These are phyloP conservation scores for Entomortierella lignicola DNA, from an alignment of 192 early-diverging fungal species.

Conservation along the genomic window DNA sequence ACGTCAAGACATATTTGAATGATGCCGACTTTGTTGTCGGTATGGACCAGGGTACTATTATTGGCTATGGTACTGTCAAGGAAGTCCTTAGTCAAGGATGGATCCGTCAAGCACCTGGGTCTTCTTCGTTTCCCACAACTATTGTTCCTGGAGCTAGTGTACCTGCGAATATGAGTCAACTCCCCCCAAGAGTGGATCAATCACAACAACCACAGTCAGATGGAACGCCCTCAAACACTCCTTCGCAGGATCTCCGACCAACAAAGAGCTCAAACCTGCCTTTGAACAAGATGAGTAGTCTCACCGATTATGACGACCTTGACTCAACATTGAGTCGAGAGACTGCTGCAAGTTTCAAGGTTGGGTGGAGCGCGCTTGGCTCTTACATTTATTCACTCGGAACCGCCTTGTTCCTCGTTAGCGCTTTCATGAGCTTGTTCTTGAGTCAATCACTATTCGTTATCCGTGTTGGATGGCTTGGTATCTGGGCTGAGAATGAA, in stretches of 20 bases:
- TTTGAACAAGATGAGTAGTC: slow-evolving; percentile 45
- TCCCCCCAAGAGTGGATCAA: slow-evolving; percentile 9
- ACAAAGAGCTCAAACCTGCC: slow-evolving; percentile 43
- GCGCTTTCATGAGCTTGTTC: slow-evolving; percentile 38
- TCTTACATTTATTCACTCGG: slow-evolving; percentile 47
- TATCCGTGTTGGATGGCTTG: slow-evolving; percentile 43
- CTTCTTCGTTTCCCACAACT: slow-evolving; percentile 38
- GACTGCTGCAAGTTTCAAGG: slow-evolving; percentile 44
- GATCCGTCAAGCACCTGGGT: slow-evolving; percentile 50
- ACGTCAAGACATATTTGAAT: slow-evolving; percentile 48
- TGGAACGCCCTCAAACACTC: not conserved
- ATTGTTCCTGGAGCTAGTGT: slow-evolving; percentile 45
- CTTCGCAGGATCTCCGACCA: slow-evolving; percentile 20
- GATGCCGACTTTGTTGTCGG: slow-evolving; percentile 52
- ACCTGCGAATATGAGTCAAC: slow-evolving; percentile 41
- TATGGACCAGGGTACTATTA: slow-evolving; percentile 39
- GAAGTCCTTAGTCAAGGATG: slow-evolving; percentile 49
- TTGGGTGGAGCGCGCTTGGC: slow-evolving; percentile 40
- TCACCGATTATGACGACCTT: slow-evolving; percentile 50
- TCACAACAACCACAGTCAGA: slow-evolving; percentile 1
- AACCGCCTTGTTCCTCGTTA: slow-evolving; percentile 17
- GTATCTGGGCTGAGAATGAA: slow-evolving; percentile 42
- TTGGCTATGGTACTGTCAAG: slow-evolving; percentile 40
- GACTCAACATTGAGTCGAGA: slow-evolving; percentile 51
- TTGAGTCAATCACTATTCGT: slow-evolving; percentile 46